Evolutionary conservation across 768 basidiomycete species (phyloP), one percentile per base, ranked within the genome.

Genomic region (Tremella mesenterica): DNA sequence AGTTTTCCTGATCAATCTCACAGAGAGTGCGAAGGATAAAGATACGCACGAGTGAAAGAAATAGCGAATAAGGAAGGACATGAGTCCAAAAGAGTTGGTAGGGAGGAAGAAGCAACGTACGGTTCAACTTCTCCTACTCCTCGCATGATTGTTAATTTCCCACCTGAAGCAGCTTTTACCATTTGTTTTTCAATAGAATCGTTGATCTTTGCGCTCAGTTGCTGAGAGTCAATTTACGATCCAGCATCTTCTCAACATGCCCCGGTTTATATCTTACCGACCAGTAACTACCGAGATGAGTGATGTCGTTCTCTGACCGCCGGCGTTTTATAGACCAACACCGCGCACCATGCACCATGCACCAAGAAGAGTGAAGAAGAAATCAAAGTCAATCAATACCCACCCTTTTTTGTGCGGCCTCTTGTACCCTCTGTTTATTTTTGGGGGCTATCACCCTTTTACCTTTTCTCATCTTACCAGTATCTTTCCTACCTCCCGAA

Each of bases 101-200:
- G n/a, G n/a, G n/a, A n/a, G n/a, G n/a, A n/a, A n/a, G n/a, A n/a
- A n/a, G n/a, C 16, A 21, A 61, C 67, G 56, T 44, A 69, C 67
- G 63, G 38, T 23, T 59, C 64, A 12, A 69, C 21, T 18, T 71
- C 69, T 31, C 67, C 69, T 20, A 52, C 57, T 25, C 50, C 73
- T 56, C 83, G 87, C 89, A 96, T 89, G 71, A 96, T 90, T 26
- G 88, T 88, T 57, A 96, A 78, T 71, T 88, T 89, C 33, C 91
- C 91, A 38, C 83, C 78, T 4, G 87, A 89, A 2, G 91, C 91
- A 6, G 89, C 89, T 45, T 82, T 76, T 12, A 88, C 86, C 83
- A 91, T 88, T 74, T 92, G 90, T 50, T 80, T 79, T 72, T 96
- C 91, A 64, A 96, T 91, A 20, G 86, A 87, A 71, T 82, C 83